These are phyloP conservation scores for Trichoderma breve DNA, from an alignment of 2,329 filamentous ascomycete species.

Conservation along the genomic window DNA sequence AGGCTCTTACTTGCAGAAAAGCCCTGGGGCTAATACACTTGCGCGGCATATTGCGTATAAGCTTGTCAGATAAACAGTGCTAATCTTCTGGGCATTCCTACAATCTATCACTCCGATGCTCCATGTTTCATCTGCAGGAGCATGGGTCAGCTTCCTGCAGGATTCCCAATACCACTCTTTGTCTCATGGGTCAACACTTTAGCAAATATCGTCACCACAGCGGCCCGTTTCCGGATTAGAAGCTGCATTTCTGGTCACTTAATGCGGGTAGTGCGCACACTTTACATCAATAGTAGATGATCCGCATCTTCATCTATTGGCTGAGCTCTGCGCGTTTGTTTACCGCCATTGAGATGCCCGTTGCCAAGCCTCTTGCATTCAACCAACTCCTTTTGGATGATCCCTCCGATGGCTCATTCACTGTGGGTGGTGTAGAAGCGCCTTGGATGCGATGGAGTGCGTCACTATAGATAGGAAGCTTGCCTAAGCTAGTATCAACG, in stretches of 20 bases:
- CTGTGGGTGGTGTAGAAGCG: background rate
- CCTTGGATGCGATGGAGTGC: background rate
- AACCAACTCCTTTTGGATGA: background rate
- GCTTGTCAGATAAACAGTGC: background rate
- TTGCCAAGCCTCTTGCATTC: background rate
- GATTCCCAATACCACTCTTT: background rate
- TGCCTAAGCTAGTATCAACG: background rate
- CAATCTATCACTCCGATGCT: background rate
- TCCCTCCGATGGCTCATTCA: background rate
- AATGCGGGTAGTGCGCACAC: background rate
- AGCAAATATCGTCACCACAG: slow-evolving; percentile 2
- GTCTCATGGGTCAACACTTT: slow-evolving; percentile 12
- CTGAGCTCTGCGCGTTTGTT: background rate
- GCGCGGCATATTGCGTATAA: background rate
- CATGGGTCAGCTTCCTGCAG: slow-evolving; percentile 16
- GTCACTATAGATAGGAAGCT: background rate
- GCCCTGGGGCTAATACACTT: background rate
- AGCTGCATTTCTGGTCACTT: background rate
- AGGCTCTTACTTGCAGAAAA: slow-evolving; percentile 10
- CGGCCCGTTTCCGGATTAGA: slow-evolving; percentile 15
- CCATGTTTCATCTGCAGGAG: slow-evolving; percentile 11
- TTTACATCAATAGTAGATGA: background rate
- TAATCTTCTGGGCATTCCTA: background rate
- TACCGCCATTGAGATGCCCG: background rate
- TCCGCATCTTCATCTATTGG: background rate